Conservation (phyloP, 371 early-diverging fungal species). For the Circinella minor region DNA sequence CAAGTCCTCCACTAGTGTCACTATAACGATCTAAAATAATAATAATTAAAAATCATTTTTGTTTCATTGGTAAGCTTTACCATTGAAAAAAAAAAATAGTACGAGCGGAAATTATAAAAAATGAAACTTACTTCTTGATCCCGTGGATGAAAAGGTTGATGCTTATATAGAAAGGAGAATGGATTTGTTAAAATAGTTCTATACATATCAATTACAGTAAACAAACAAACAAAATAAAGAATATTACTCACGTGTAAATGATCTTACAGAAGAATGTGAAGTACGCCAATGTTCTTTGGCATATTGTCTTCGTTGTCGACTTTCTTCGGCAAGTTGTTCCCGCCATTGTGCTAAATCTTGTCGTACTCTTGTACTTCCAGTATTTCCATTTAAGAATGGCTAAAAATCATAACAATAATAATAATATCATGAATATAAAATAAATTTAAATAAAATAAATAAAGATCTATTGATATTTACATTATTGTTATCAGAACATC, state of each 20-base stretch:
- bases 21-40: no score
- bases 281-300: neutral
- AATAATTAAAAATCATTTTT: neutral
- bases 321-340: constrained; percentile 20
- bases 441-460: no score
- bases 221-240: neutral
- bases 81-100: neutral
- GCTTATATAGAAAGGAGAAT: neutral
- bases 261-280: neutral
- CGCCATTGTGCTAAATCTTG: constrained; percentile 30
- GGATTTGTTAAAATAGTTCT: neutral
- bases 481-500: constrained; percentile 8
- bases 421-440: neutral
- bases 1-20: neutral
- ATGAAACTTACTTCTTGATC: constrained; percentile 9
- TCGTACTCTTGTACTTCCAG: neutral
- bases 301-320: neutral
- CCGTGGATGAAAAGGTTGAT: constrained; percentile 1
- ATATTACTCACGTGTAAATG: neutral
- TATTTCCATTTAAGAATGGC: constrained; percentile 15
- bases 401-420: constrained; percentile 4
- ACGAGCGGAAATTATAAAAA: neutral
- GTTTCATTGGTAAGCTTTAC: neutral
- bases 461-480: neutral
- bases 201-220: neutral